Evolutionary conservation across 2,329 filamentous ascomycete genomes (phyloP), one percentile per base, ranked within the genome.

Genomic region (Chrysoporthe cubensis): DNA sequence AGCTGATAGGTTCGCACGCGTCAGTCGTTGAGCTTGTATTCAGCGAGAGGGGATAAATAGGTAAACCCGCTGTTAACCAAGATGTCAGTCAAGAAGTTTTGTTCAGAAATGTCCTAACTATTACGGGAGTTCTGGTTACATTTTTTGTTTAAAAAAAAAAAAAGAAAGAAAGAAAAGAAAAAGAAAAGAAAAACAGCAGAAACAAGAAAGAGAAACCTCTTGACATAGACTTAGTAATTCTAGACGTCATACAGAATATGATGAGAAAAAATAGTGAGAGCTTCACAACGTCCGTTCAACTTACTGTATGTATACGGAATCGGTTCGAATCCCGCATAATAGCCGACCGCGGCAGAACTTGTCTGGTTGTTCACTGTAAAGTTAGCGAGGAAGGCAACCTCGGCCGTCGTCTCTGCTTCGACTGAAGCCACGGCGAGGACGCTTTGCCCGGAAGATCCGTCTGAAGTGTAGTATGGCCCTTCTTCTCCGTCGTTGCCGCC

Each of bases 1-100:
- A n/a, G 9, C 37, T 48, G 18, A 80, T 71, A 13, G 79, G 73
- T 11, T 73, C 71, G 67, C 81, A 83, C 21, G 75, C 79, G 58
- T 81, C 76, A 3, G 64, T 64, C 7, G 59, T 64, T 11, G 71
- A 65, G 2, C 48, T 66, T 11, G 67, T 66, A 26, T 73, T 62
- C 8, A 72, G 64, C 14, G 62, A 68, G 8, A 73, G 48, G 2
- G 72, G 59, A 2, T 67, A 34, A 11, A 74, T 63, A 3, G 70
- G 69, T n/a, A 70, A 66, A 16, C 62, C 68, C 11, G 54, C 54
- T 57, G 34, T 40, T 37, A 18, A 9, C 0, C 3, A 40, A 40
- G 26, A 1, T 16, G 34, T 57, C 7, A 57, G 54, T 14, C 34
- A 40, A n/a, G 18, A 57, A 14, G 32, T 37, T 2, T 6, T 6